These are phyloP conservation scores for Apophysomyces variabilis DNA, from an alignment of 371 early-diverging fungal genomes.

Conservation along the genomic window DNA sequence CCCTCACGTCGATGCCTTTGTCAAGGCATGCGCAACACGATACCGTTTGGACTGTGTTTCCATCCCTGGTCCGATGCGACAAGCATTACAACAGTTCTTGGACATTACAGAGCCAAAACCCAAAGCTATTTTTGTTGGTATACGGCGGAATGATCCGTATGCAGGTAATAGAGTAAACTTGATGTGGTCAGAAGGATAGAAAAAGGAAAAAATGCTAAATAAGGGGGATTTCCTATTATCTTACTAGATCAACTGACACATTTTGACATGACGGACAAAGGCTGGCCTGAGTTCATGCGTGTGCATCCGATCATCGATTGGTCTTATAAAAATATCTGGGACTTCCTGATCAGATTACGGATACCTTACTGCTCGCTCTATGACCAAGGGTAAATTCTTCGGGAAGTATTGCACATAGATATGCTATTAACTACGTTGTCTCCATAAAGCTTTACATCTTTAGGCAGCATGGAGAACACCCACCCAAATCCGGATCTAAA, in stretches of 20 bases:
- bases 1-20: conserved; percentile 88
- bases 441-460: conserved; percentile 84
- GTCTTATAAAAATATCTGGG: conserved; percentile 89
- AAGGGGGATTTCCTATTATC: neutral
- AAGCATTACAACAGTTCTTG: conserved; percentile 74
- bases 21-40: conserved; percentile 62
- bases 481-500: conserved; percentile 78
- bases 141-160: conserved; percentile 91
- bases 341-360: conserved; percentile 64
- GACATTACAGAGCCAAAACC: conserved; percentile 55
- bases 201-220: neutral
- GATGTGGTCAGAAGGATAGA: neutral
- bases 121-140: conserved; percentile 89
- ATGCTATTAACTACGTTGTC: neutral
- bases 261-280: conserved; percentile 83
- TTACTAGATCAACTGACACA: conserved; percentile 63
- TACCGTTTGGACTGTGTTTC: conserved; percentile 72
- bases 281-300: conserved; percentile 94
- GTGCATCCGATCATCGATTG: conserved; percentile 94
- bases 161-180: conserved; percentile 54
- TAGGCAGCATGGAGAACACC: conserved; percentile 89
- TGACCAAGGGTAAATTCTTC: conserved; percentile 75
- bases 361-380: conserved; percentile 92
- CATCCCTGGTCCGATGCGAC: conserved; percentile 81
- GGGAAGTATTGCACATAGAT: neutral